These are phyloP conservation scores for Tetrahymena elliotti DNA, from an alignment of 73 alveolate species.

Conservation along the genomic window DNA sequence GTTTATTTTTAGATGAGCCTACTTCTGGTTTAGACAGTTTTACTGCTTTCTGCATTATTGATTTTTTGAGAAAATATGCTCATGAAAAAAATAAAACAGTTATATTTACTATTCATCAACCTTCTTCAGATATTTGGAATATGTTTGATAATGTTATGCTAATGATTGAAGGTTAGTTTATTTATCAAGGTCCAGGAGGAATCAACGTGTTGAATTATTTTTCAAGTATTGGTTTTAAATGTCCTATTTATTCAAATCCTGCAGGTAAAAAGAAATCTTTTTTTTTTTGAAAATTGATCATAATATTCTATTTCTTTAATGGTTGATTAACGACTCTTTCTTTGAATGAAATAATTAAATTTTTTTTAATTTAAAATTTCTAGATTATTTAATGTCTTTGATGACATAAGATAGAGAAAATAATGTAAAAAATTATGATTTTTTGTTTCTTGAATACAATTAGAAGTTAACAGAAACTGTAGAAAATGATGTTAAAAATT, in stretches of 20 bases:
- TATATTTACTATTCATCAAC: constrained; percentile 41
- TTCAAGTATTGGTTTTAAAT: constrained; percentile 5
- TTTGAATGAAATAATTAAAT: too few relatives aligned
- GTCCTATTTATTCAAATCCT: constrained; percentile 28
- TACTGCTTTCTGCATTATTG: not conserved
- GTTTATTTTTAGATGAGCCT: not conserved
- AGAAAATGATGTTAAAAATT: not conserved
- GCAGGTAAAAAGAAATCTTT: not conserved
- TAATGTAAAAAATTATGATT: not conserved
- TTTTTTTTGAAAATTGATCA: too few relatives aligned
- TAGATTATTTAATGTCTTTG: constrained; percentile 14
- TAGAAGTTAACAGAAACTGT: not conserved
- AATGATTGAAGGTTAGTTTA: constrained; percentile 28
- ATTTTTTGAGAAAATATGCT: constrained; percentile 8
- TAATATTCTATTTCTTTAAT: too few relatives aligned
- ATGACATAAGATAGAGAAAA: not conserved
- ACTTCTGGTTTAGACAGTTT: not conserved
- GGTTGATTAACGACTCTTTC: too few relatives aligned
- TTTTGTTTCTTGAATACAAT: not conserved
- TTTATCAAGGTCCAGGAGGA: constrained; percentile 24
- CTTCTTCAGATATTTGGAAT: constrained; percentile 39
- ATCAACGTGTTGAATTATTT: not conserved
- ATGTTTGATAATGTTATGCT: constrained; percentile 49
- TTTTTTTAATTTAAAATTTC: not conserved
- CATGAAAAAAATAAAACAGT: constrained; percentile 12